phyloP scores from a whole-genome alignment of 148 eudicot species.

The Nyssa sinensis region DNA sequence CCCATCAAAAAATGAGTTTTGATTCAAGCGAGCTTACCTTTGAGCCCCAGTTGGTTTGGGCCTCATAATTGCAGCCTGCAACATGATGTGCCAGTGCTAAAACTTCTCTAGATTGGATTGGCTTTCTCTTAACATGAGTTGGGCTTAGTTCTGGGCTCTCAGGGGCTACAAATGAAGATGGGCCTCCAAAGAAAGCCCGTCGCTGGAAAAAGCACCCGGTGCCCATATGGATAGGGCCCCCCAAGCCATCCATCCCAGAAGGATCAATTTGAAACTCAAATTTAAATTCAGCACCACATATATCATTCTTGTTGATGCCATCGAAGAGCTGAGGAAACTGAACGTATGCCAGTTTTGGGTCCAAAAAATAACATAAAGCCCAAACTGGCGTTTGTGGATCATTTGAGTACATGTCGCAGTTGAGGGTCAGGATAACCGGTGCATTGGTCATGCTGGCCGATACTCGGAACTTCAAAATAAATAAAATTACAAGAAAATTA shows the following conservation, averaged over 20 bases:
- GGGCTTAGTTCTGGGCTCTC: constrained; percentile 27
- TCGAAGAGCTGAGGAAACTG: constrained; percentile 69
- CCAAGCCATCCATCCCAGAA: constrained; percentile 59
- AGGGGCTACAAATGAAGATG: constrained; percentile 16
- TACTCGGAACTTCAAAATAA: constrained; percentile 49
- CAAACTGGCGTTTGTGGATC: constrained; percentile 39
- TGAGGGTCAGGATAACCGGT: no score
- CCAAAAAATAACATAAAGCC: no score
- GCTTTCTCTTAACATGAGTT: constrained; percentile 6
- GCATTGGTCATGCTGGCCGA: constrained; percentile 48
- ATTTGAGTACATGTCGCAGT: constrained; percentile 42
- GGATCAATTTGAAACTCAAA: constrained; percentile 43
- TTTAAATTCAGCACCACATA: constrained; percentile 48
- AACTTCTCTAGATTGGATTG: constrained; percentile 10
- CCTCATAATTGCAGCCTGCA: constrained; percentile 31
- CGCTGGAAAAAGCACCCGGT: constrained; percentile 63
- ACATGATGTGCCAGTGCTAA: constrained; percentile 27
- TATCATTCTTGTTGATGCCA: constrained; percentile 55
- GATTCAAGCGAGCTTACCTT: constrained; percentile 25
- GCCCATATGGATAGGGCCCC: constrained; percentile 65
- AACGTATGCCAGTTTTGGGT: constrained; percentile 44
- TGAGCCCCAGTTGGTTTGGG: constrained; percentile 36
- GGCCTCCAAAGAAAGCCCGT: constrained; percentile 44
- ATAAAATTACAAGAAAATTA: no score
- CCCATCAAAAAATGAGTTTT: no score